A percentile compares a stretch with the other conserved stretches of the same genome.
These are phyloP conservation scores for Diaporthe sp. DNA, from an alignment of 2,329 filamentous ascomycete species.

Conservation along the genomic window DNA sequence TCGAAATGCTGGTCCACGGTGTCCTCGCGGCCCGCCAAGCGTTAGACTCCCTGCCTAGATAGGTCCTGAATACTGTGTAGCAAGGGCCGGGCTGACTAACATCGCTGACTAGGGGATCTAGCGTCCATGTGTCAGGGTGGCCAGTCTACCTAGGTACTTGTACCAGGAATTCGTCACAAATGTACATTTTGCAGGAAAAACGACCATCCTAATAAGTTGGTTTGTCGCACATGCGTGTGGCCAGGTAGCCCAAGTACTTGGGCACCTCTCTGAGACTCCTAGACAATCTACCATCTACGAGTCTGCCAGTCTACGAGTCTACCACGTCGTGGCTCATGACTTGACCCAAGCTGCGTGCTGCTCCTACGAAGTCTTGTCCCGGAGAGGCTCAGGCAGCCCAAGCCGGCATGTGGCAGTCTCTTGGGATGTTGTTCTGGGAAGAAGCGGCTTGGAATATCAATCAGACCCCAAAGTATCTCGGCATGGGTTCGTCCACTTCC, in stretches of 20 bases:
- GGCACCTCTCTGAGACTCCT: no score
- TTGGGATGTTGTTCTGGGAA: no score
- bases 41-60: neutral
- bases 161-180: no score
- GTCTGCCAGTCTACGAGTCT: no score
- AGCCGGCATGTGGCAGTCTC: no score
- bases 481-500: neutral
- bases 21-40: constrained; percentile 31
- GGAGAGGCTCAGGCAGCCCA: no score
- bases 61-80: constrained; percentile 10
- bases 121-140: neutral
- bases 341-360: no score
- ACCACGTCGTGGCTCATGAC: no score
- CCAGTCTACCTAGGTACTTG: neutral
- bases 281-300: no score
- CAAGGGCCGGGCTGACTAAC: constrained; percentile 21
- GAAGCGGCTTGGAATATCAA: neutral
- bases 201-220: neutral
- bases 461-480: neutral
- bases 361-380: no score
- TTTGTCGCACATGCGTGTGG: neutral
- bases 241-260: no score
- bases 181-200: no score
- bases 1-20: constrained; percentile 29
- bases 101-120: neutral